Percentiles rank a stretch among this genome's conserved stretches.
Evolutionary conservation across 495 filamentous ascomycete genomes (phyloP).

Genomic region (Hypoxylon intermedium): DNA sequence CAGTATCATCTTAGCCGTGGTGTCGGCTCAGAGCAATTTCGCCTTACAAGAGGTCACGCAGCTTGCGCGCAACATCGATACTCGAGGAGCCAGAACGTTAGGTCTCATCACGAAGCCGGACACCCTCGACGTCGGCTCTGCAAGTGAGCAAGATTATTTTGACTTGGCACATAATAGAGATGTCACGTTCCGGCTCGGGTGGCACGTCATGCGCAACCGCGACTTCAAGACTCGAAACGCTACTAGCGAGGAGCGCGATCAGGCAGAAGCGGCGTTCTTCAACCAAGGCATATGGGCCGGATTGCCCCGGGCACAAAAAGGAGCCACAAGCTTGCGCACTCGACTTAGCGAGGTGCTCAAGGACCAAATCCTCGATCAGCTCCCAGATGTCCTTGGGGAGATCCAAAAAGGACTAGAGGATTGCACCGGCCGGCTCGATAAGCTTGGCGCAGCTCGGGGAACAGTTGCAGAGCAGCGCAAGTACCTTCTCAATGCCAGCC

Average conservation of each 20-base stretch:
- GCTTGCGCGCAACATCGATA: slow-evolving; percentile 76
- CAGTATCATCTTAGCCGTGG: slow-evolving; percentile 69
- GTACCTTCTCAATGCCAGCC: slow-evolving; percentile 48
- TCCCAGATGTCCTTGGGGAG: slow-evolving; percentile 41
- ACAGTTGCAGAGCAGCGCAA: slow-evolving; percentile 50
- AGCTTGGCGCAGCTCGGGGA: slow-evolving; percentile 32
- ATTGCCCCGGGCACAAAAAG: slow-evolving; percentile 39
- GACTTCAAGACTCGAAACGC: slow-evolving; percentile 55
- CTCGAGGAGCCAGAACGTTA: slow-evolving; percentile 75
- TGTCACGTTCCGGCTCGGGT: slow-evolving; percentile 68
- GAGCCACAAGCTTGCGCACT: slow-evolving; percentile 18
- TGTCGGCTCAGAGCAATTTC: slow-evolving; percentile 70
- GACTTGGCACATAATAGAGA: slow-evolving; percentile 66
- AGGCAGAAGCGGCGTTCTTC: slow-evolving; percentile 53
- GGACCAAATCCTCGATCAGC: slow-evolving; percentile 41
- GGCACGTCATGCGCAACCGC: slow-evolving; percentile 74
- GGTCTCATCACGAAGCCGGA: slow-evolving; percentile 91
- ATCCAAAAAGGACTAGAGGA: slow-evolving; percentile 34
- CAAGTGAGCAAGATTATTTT: slow-evolving; percentile 59
- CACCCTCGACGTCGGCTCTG: slow-evolving; percentile 55
- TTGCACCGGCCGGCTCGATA: slow-evolving; percentile 30
- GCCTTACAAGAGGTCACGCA: slow-evolving; percentile 70
- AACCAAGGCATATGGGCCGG: slow-evolving; percentile 50
- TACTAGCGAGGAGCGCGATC: slow-evolving; percentile 49
- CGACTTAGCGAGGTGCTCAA: slow-evolving; percentile 41